Percentiles rank a stretch among this genome's conserved stretches.
phyloP scores from a whole-genome alignment of 164 flowering plant genomes.

The Euptelea pleiosperma region DNA sequence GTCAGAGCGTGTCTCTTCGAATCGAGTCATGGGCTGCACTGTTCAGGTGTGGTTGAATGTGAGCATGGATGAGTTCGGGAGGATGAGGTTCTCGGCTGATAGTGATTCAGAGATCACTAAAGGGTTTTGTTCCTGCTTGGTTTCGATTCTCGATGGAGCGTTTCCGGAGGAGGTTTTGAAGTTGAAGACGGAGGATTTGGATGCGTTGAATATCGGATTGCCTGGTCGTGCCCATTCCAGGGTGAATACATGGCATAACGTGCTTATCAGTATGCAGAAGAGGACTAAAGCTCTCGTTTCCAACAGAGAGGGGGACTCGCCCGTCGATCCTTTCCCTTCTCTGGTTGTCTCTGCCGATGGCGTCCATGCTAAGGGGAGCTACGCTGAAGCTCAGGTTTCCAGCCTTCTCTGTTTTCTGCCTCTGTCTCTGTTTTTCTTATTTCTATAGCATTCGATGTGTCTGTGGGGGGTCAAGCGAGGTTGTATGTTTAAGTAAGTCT shows the following conservation, averaged over 20 bases:
- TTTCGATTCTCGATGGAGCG: constrained; percentile 58
- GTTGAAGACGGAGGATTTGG: constrained; percentile 57
- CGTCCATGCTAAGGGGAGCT: constrained; percentile 71
- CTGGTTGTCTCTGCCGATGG: constrained; percentile 56
- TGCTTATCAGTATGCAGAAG: constrained; percentile 69
- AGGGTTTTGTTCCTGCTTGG: constrained; percentile 59
- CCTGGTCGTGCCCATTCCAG: constrained; percentile 41
- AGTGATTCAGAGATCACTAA: constrained; percentile 72
- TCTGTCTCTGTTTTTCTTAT: not conserved
- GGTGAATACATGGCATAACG: constrained; percentile 76
- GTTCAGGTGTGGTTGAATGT: constrained; percentile 68
- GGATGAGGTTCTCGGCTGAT: constrained; percentile 53
- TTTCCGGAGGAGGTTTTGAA: constrained; percentile 59
- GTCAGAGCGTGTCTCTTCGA: constrained; percentile 30
- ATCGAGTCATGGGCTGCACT: constrained; percentile 71
- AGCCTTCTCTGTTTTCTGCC: not conserved
- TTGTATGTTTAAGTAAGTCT: no score
- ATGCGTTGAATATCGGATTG: constrained; percentile 44
- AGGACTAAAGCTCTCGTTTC: constrained; percentile 52
- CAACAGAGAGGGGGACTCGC: constrained; percentile 45
- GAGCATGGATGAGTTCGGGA: constrained; percentile 39
- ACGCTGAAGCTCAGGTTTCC: constrained; percentile 92
- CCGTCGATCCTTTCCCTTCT: constrained; percentile 73
- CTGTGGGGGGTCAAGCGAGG: no score
- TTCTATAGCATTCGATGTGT: no score